These are phyloP conservation scores for Zoysia matrella DNA, from an alignment of 202 grass and related monocot genomes.

Conservation along the genomic window DNA sequence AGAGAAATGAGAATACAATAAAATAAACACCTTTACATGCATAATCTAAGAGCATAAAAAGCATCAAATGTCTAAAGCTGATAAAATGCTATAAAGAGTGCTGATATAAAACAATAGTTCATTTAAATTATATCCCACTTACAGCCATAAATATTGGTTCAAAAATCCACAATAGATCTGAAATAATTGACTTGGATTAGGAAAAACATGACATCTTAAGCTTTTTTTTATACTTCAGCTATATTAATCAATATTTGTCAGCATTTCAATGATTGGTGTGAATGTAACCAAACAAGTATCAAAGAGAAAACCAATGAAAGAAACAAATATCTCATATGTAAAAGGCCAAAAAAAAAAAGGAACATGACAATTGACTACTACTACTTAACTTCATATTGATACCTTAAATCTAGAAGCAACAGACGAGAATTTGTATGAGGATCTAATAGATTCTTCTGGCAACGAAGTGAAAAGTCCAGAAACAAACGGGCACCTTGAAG, in stretches of 20 bases:
- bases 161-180: neutral
- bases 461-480: constrained; percentile 85
- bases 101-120: neutral
- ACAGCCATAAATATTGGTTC: constrained; percentile 1
- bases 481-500: constrained; percentile 83
- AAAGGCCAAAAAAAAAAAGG: neutral
- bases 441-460: constrained; percentile 93
- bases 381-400: constrained; percentile 10
- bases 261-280: neutral
- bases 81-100: neutral
- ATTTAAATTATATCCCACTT: neutral
- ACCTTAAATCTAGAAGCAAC: constrained; percentile 99
- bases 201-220: neutral
- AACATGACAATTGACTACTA: neutral
- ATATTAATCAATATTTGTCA: neutral
- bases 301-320: constrained; percentile 5
- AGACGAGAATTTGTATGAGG: constrained; percentile 96
- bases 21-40: neutral
- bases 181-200: neutral
- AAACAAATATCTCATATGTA: constrained; percentile 13
- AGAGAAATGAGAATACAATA: neutral
- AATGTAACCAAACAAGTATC: neutral
- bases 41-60: constrained; percentile 14
- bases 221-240: neutral
- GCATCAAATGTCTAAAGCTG: neutral